Conservation (phyloP, 768 basidiomycete genomes). For the Mycena haematopus region DNA sequence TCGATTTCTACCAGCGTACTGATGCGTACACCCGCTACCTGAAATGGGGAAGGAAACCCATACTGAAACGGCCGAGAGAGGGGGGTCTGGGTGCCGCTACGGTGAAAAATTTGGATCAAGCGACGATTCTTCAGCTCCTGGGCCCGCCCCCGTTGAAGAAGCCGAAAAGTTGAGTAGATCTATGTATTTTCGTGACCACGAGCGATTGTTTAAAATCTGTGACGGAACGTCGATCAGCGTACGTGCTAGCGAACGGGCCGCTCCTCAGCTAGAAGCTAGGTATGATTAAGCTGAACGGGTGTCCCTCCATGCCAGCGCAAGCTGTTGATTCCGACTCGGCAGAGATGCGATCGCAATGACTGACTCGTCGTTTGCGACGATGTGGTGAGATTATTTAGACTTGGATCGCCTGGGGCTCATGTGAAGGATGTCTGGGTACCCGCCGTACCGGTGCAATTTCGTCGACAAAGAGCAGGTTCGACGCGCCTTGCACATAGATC, state of each 20-base stretch:
- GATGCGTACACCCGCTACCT: too few species aligned
- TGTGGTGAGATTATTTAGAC: conserved; percentile 44
- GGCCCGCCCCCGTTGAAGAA: too few species aligned
- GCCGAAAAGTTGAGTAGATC: too few species aligned
- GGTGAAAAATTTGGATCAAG: too few species aligned
- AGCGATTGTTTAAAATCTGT: conserved; percentile 24
- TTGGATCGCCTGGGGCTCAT: conserved; percentile 37
- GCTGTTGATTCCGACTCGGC: conserved; percentile 39
- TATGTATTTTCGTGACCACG: too few species aligned
- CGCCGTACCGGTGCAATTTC: conserved; percentile 29
- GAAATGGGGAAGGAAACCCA: too few species aligned
- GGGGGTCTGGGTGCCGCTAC: too few species aligned
- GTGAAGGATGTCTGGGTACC: neutral
- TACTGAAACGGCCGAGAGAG: too few species aligned
- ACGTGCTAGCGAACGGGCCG: conserved; percentile 43
- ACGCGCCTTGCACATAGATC: neutral
- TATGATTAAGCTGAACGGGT: conserved; percentile 42
- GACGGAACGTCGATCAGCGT: conserved; percentile 46
- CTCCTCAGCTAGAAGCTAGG: conserved; percentile 45
- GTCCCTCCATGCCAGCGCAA: conserved; percentile 38
- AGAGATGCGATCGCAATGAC: conserved; percentile 40
- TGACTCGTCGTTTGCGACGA: conserved; percentile 39
- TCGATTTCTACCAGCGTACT: too few species aligned
- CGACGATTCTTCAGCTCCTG: too few species aligned
- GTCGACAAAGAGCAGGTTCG: conserved; percentile 40